Evolutionary conservation across 345 rosid species (phyloP).

Genomic region (Carallia brachiata): DNA sequence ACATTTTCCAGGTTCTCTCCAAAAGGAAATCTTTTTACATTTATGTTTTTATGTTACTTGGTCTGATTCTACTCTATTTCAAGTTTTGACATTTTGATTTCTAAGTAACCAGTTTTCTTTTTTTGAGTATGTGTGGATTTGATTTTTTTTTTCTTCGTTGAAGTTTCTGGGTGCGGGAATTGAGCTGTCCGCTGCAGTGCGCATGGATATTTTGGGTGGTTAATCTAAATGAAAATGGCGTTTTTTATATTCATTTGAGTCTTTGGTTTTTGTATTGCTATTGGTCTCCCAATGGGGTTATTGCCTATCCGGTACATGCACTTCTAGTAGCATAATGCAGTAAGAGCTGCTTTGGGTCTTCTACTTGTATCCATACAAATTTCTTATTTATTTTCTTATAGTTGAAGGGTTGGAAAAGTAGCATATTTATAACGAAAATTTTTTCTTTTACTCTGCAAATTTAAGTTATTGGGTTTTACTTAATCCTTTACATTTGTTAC

Average conservation of each 20-base stretch:
- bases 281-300: no score
- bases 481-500: no score
- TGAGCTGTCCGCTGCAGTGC: background rate
- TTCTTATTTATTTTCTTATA: background rate
- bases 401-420: background rate
- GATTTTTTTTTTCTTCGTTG: background rate
- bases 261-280: background rate
- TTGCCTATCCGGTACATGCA: no score
- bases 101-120: background rate
- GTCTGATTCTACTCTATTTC: background rate
- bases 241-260: background rate
- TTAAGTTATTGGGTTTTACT: no score
- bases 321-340: constrained; percentile 51
- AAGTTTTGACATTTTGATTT: background rate
- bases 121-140: background rate
- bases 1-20: constrained; percentile 81
- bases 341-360: constrained; percentile 41
- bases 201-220: background rate
- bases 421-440: background rate
- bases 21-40: constrained; percentile 36
- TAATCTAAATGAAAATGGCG: background rate
- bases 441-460: no score
- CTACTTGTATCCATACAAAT: background rate
- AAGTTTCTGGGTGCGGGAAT: background rate
- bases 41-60: constrained; percentile 1